Conservation (phyloP, 345 rosid genomes). For the Bretschneidera sinensis region DNA sequence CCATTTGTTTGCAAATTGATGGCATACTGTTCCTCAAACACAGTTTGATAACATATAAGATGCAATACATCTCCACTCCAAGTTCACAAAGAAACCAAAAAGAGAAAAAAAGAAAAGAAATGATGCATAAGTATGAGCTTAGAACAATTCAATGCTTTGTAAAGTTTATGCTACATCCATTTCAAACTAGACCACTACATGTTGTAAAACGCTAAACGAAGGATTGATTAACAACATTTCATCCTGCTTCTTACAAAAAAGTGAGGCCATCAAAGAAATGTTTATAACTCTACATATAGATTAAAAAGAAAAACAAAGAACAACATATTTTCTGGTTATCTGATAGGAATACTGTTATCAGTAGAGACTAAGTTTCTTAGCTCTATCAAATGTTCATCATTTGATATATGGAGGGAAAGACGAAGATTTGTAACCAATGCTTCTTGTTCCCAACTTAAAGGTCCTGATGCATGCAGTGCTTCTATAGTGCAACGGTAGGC, state of each 20-base stretch:
- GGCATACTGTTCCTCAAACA: not conserved
- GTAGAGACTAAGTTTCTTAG: slow-evolving; percentile 65
- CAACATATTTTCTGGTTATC: slow-evolving; percentile 30
- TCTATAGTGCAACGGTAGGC: slow-evolving; percentile 61
- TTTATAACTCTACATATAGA: slow-evolving; percentile 25
- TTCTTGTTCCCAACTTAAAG: slow-evolving; percentile 88
- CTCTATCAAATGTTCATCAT: slow-evolving; percentile 80
- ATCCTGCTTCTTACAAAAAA: slow-evolving; percentile 31
- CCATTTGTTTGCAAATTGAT: slow-evolving; percentile 9
- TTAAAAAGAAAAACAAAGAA: slow-evolving; percentile 13
- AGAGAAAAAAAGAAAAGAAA: not conserved
- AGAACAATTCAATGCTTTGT: slow-evolving; percentile 13
- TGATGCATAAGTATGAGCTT: slow-evolving; percentile 6
- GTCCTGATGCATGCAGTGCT: slow-evolving; percentile 74
- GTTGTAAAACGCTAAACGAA: slow-evolving; percentile 18
- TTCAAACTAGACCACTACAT: slow-evolving; percentile 24
- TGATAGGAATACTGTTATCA: slow-evolving; percentile 43
- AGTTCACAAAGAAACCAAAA: not conserved
- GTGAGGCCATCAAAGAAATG: slow-evolving; percentile 10
- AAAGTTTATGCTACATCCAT: slow-evolving; percentile 28
- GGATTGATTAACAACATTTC: slow-evolving; percentile 5
- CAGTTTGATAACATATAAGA: not conserved
- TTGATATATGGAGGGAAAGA: slow-evolving; percentile 59
- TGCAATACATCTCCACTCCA: not conserved
- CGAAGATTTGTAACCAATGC: slow-evolving; percentile 83